These are phyloP conservation scores for Calycina marina DNA, from an alignment of 2,329 filamentous ascomycete genomes.

Conservation along the genomic window DNA sequence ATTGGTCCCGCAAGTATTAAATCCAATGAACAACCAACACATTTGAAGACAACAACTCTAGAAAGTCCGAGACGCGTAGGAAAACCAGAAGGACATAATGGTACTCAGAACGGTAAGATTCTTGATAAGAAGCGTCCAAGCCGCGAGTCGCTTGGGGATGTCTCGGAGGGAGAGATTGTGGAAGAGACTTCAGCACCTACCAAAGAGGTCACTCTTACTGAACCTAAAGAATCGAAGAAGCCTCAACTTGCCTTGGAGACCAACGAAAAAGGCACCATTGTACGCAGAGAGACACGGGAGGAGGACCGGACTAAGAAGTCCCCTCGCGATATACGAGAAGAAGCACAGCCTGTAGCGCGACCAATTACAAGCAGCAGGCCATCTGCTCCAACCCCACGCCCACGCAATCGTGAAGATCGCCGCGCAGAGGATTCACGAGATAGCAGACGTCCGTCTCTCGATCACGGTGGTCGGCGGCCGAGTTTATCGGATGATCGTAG, in stretches of 20 bases:
- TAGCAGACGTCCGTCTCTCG: constrained; percentile 5
- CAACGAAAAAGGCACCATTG: no score
- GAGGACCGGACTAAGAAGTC: no score
- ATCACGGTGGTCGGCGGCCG: constrained; percentile 11
- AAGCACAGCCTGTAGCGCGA: no score
- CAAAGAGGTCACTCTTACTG: not conserved
- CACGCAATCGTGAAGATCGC: constrained; percentile 11
- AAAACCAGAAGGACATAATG: constrained; percentile 7
- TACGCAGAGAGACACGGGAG: no score
- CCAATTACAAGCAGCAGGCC: no score
- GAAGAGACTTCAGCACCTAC: not conserved
- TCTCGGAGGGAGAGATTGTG: constrained; percentile 21
- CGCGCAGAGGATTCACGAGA: constrained; percentile 13
- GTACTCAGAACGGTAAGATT: constrained; percentile 5
- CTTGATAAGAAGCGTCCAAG: constrained; percentile 9
- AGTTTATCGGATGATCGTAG: no score
- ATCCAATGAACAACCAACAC: constrained; percentile 3
- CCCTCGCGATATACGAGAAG: constrained; percentile 8
- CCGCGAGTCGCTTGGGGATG: constrained; percentile 14
- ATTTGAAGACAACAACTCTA: constrained; percentile 12
- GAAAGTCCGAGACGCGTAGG: constrained; percentile 11
- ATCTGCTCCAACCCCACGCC: no score
- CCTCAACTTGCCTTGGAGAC: constrained; percentile 5
- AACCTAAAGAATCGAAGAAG: constrained; percentile 11
- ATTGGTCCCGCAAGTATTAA: constrained; percentile 3